phyloP scores from a whole-genome alignment of 257 asterid genomes.

The Solanum habrochaites region DNA sequence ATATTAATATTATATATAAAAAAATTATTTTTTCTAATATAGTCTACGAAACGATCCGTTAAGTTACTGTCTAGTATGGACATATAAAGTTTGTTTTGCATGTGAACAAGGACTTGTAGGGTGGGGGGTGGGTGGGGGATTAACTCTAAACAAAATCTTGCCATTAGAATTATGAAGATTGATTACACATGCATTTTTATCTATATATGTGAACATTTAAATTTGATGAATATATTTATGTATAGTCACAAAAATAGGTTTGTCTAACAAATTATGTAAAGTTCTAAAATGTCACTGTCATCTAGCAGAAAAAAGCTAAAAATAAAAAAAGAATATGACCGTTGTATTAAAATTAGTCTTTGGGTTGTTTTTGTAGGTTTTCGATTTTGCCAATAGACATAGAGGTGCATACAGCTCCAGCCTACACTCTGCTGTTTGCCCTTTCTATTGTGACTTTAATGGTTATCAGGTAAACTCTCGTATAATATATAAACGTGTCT shows the following conservation, averaged over 20 bases:
- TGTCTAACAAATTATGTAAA: not conserved
- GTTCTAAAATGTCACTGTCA: not conserved
- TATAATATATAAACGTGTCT: no score
- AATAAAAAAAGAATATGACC: not conserved
- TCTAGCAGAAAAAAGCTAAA: not conserved
- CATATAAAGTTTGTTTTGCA: not conserved
- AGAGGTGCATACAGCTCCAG: constrained; percentile 82
- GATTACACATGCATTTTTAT: not conserved
- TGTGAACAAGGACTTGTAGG: not conserved
- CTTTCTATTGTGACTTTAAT: constrained; percentile 75
- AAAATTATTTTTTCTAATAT: no score
- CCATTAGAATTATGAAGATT: not conserved
- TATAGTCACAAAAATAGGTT: not conserved
- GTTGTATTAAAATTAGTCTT: constrained; percentile 8
- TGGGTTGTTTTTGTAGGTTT: constrained; percentile 38
- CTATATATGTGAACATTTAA: not conserved
- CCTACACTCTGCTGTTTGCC: constrained; percentile 64
- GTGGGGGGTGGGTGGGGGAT: not conserved
- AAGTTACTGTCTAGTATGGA: not conserved
- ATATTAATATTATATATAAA: no score
- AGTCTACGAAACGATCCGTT: not conserved
- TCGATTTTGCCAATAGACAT: constrained; percentile 81
- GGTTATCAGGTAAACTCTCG: constrained; percentile 58
- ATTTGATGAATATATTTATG: not conserved
- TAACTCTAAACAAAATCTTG: not conserved